These are phyloP conservation scores for Neofusicoccum umdonicola DNA, from an alignment of 2,329 filamentous ascomycete genomes.

Conservation along the genomic window DNA sequence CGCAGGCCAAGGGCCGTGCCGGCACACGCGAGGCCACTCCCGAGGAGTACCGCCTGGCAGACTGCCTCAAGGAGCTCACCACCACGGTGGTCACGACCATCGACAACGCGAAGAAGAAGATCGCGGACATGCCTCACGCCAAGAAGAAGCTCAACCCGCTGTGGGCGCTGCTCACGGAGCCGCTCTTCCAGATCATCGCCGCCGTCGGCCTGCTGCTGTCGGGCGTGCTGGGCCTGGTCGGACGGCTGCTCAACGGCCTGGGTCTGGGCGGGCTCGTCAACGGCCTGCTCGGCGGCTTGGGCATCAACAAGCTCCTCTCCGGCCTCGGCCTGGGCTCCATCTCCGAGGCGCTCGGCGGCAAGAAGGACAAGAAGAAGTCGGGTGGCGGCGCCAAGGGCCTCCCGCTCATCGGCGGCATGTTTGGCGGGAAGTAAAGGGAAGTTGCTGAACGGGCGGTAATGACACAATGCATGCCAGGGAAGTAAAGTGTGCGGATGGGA, in stretches of 20 bases:
- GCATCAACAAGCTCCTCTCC: slow-evolving; percentile 71
- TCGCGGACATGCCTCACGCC: slow-evolving; percentile 86
- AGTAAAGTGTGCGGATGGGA: not conserved
- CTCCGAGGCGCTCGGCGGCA: slow-evolving; percentile 52
- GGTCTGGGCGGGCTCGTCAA: slow-evolving; percentile 81
- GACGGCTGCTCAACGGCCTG: slow-evolving; percentile 74
- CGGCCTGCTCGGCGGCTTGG: slow-evolving; percentile 72
- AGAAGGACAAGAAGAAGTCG: slow-evolving; percentile 55
- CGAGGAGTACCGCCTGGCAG: slow-evolving; percentile 81
- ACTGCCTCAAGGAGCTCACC: slow-evolving; percentile 81
- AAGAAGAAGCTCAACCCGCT: slow-evolving; percentile 94
- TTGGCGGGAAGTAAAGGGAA: slow-evolving; percentile 42
- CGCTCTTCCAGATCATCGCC: slow-evolving; percentile 87
- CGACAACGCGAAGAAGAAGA: slow-evolving; percentile 83
- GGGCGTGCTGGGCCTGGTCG: slow-evolving; percentile 82
- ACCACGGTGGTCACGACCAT: slow-evolving; percentile 78
- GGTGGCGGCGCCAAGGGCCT: slow-evolving; percentile 35
- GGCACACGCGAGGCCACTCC: slow-evolving; percentile 72
- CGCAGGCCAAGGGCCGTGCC: slow-evolving; percentile 79
- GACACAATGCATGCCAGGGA: too few species aligned
- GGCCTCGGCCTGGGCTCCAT: slow-evolving; percentile 64
- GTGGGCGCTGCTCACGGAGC: slow-evolving; percentile 79
- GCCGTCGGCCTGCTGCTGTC: slow-evolving; percentile 79
- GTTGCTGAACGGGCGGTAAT: too few species aligned
- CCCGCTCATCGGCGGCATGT: slow-evolving; percentile 48